Percentiles rank a stretch among this genome's conserved stretches.
These are phyloP conservation scores for Yamadazyma sp. DNA, from an alignment of 805 yeast genomes.

Conservation along the genomic window DNA sequence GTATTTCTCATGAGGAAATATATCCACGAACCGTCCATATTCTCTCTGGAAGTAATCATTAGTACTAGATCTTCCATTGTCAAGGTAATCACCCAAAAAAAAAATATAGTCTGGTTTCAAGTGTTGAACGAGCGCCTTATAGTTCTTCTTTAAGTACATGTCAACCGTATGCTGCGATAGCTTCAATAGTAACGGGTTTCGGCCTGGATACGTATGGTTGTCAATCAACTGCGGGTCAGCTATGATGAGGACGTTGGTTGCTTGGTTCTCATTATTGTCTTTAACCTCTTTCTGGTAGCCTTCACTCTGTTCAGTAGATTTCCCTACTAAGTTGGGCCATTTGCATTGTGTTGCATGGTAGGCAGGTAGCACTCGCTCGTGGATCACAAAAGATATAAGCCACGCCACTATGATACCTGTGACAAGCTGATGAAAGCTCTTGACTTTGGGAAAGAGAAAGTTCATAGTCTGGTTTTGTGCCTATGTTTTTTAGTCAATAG, in stretches of 20 bases:
- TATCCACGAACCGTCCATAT: slow-evolving; percentile 30
- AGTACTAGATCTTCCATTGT: slow-evolving; percentile 38
- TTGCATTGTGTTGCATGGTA: slow-evolving; percentile 26
- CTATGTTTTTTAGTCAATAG: no score
- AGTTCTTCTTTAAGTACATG: slow-evolving; percentile 37
- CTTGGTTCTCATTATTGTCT: slow-evolving; percentile 1
- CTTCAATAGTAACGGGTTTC: slow-evolving; percentile 28
- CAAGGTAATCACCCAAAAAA: slow-evolving; percentile 44
- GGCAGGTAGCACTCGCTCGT: slow-evolving; percentile 34
- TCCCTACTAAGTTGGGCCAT: slow-evolving; percentile 24
- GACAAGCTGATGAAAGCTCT: slow-evolving; percentile 29
- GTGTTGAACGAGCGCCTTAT: slow-evolving; percentile 29
- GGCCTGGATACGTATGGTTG: slow-evolving; percentile 44
- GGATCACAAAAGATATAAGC: slow-evolving; percentile 30
- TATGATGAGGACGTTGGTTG: slow-evolving; percentile 33
- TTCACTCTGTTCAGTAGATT: background rate
- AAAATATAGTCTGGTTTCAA: slow-evolving; percentile 38
- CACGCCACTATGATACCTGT: slow-evolving; percentile 24
- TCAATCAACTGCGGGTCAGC: slow-evolving; percentile 49
- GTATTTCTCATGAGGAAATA: slow-evolving; percentile 25
- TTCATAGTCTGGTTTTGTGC: no score
- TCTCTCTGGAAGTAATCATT: slow-evolving; percentile 32
- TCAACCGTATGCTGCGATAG: slow-evolving; percentile 45
- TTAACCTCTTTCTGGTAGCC: slow-evolving; percentile 1
- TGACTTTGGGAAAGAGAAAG: slow-evolving; percentile 17